A percentile compares a stretch with the other conserved stretches of the same genome.
Evolutionary conservation across 2,329 filamentous ascomycete genomes (phyloP).

Genomic region (Colletotrichum incanum): DNA sequence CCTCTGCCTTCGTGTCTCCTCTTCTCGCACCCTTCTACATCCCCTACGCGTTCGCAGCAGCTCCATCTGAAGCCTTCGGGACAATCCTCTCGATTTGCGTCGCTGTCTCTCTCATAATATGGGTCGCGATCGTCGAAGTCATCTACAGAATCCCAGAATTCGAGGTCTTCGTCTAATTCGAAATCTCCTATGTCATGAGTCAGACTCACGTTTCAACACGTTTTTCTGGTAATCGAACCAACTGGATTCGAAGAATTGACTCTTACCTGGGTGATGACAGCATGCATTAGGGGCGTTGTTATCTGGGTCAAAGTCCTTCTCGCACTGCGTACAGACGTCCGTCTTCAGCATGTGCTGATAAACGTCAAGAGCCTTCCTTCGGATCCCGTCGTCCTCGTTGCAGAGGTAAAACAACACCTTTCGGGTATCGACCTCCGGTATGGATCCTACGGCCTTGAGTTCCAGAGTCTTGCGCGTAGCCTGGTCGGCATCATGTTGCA

Average conservation of each 20-base stretch:
- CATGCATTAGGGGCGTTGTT: not conserved
- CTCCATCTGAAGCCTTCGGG: slow-evolving; percentile 32
- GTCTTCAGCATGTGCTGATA: not conserved
- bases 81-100: not conserved
- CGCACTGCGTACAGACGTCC: slow-evolving; percentile 1
- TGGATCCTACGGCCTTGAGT: slow-evolving; percentile 1
- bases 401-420: slow-evolving; percentile 9
- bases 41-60: slow-evolving; percentile 18
- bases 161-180: not conserved
- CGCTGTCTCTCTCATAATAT: not conserved
- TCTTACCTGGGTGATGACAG: not conserved
- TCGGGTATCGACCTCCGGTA: slow-evolving; percentile 19
- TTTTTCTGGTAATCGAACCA: no score
- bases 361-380: not conserved
- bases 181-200: not conserved
- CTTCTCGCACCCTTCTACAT: slow-evolving; percentile 4
- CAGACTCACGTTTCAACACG: not conserved
- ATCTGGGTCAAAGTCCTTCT: not conserved
- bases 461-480: not conserved
- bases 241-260: no score
- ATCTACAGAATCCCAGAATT: not conserved
- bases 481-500: not conserved
- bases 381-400: not conserved
- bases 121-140: not conserved
- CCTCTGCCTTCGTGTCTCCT: slow-evolving; percentile 1